Conservation (phyloP, 345 rosid genomes). For the Hibiscus mutabilis region DNA sequence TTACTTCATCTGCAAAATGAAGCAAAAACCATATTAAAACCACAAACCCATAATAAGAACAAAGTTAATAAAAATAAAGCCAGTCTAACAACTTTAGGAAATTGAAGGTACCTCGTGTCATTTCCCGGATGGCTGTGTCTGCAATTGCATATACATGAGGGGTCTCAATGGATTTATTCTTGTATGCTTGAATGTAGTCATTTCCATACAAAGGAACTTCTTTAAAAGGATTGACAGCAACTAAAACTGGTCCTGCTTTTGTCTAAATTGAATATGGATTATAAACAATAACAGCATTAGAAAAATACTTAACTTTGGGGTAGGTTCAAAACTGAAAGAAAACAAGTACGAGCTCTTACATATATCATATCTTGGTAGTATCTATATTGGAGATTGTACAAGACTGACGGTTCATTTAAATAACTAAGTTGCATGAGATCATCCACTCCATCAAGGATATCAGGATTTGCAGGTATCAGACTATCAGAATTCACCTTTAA, state of each 20-base stretch:
- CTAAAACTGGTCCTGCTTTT: conserved; percentile 97
- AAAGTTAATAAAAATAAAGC: not conserved
- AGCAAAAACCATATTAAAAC: conserved; percentile 21
- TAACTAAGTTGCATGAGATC: conserved; percentile 99
- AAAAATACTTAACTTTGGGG: not conserved
- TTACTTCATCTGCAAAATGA: conserved; percentile 82
- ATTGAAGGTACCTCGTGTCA: conserved; percentile 69
- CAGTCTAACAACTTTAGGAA: conserved; percentile 15
- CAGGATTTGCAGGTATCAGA: conserved; percentile 89
- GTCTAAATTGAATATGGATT: conserved; percentile 46
- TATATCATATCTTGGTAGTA: conserved; percentile 86
- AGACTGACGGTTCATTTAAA: conserved; percentile 92
- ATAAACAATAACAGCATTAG: conserved; percentile 12
- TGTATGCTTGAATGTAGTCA: conserved; percentile 72
- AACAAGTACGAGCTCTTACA: conserved; percentile 47
- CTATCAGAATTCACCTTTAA: conserved; percentile 58
- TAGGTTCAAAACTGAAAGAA: conserved; percentile 13
- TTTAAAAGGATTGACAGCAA: conserved; percentile 95
- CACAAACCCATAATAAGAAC: not conserved
- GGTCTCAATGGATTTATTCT: conserved; percentile 49
- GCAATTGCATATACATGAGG: conserved; percentile 50
- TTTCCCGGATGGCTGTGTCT: conserved; percentile 95
- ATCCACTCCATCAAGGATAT: conserved; percentile 95
- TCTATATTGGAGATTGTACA: conserved; percentile 84
- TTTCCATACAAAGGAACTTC: conserved; percentile 83